Conservation (phyloP, 306 rosid species). For the Cotoneaster glaucophyllus region DNA sequence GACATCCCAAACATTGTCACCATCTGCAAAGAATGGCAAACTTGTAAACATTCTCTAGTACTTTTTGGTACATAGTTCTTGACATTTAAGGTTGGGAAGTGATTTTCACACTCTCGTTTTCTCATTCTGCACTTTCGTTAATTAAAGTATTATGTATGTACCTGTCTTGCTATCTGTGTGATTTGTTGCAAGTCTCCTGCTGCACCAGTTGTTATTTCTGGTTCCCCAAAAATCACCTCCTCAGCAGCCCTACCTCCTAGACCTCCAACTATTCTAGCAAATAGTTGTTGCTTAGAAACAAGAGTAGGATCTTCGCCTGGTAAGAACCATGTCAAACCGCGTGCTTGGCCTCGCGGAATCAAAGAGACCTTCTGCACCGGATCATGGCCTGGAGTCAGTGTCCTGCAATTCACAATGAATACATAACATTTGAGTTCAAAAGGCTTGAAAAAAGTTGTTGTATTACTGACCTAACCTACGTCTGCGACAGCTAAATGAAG, state of each 20-base stretch:
- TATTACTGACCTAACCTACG: background rate
- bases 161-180: conserved; percentile 68
- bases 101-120: no score
- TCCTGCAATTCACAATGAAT: conserved; percentile 25
- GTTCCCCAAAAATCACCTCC: conserved; percentile 65
- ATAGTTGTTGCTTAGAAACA: conserved; percentile 53
- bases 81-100: background rate
- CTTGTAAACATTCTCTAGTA: background rate
- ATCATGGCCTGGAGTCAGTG: conserved; percentile 62
- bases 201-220: conserved; percentile 75
- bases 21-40: conserved; percentile 34
- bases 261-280: conserved; percentile 74
- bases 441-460: background rate
- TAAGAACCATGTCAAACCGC: conserved; percentile 71
- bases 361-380: conserved; percentile 71
- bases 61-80: background rate
- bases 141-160: background rate
- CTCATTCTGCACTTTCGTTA: background rate
- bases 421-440: background rate
- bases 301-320: conserved; percentile 65
- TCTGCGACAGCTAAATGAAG: background rate
- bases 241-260: conserved; percentile 77
- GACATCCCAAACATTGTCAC: conserved; percentile 78
- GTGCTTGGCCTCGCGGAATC: conserved; percentile 67
- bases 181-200: conserved; percentile 70